phyloP scores from a whole-genome alignment of 768 basidiomycete genomes.

The Leucogyrophana mollusca region DNA sequence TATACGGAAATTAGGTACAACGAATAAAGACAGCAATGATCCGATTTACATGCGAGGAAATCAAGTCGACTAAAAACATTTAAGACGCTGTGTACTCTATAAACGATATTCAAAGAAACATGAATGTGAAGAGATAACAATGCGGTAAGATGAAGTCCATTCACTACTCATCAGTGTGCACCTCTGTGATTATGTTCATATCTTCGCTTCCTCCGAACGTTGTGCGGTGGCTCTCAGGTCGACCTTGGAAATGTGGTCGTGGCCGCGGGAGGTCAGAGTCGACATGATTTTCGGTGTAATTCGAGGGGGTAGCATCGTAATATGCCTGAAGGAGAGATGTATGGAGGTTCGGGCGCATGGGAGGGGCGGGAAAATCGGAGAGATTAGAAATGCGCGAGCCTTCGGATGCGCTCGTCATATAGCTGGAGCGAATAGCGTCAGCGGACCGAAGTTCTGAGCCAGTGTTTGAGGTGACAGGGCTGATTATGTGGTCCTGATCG shows the following conservation, averaged over 20 bases:
- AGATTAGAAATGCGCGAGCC: slow-evolving; percentile 66
- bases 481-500: slow-evolving; percentile 6
- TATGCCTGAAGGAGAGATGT: slow-evolving; percentile 46
- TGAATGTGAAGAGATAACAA: no score
- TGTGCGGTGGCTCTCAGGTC: slow-evolving; percentile 14
- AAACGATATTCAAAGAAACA: no score
- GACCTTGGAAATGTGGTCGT: slow-evolving; percentile 8
- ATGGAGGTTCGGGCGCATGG: slow-evolving; percentile 28
- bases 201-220: slow-evolving; percentile 28
- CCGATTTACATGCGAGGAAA: no score
- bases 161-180: slow-evolving; percentile 15
- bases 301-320: slow-evolving; percentile 27
- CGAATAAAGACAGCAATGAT: no score
- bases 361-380: slow-evolving; percentile 72
- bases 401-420: slow-evolving; percentile 54
- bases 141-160: no score
- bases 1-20: no score
- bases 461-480: slow-evolving; percentile 18
- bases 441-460: slow-evolving; percentile 25
- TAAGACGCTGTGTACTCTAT: no score
- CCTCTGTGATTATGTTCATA: slow-evolving; percentile 13
- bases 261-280: slow-evolving; percentile 9
- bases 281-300: background rate
- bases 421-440: slow-evolving; percentile 48
- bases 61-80: no score